Evolutionary conservation across 176 grass and related monocot genomes (phyloP), one percentile per base, ranked within the genome.

Genomic region (Hsuehochloa calcarea): DNA sequence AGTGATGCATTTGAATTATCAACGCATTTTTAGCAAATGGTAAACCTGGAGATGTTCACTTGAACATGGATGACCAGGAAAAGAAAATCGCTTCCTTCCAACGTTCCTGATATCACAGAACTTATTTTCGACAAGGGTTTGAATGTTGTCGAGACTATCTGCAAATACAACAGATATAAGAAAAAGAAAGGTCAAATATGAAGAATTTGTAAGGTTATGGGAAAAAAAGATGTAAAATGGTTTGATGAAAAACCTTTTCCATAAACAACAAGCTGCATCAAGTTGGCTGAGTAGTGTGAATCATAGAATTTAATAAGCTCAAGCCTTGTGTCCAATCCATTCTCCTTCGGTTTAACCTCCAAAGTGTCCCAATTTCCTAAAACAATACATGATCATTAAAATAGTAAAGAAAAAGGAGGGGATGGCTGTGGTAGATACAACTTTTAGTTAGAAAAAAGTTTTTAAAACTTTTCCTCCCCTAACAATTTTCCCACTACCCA

Each of bases 241-340:
- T 65, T 66, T 63, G 58, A 81, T 62, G 15, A 71, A 84, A 73
- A 74, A 98, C 96, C 96, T 95, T 88, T 98, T 79, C 87, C 93
- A 87, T 98, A 98, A 55, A 98, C 91, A 75, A 88, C 96, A 81
- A 98, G 96, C 61, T 98, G 88, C 96, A 98, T 98, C 68, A 98
- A 85, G 75, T 98, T 98, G 25, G 96, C 96, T 74, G 96, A 98
- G 84, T 98, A 98, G 80, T 93, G 91, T 71, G 85, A 85, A 85
- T 98, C 86, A 49, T 98, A 98, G 86, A 98, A 98, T 77, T 95
- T 98, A 68, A 98, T 73, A 74, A 98, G 89, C 81, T 95, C 93
- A 74, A 77, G 66, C 75, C 96, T 98, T 85, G 96, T 98, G 80
- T 95, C 93, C 40, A 98, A 68, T 82, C 96, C 96, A 82, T 90